Conservation (phyloP, 345 rosid genomes). For the Carallia pectinifolia region DNA sequence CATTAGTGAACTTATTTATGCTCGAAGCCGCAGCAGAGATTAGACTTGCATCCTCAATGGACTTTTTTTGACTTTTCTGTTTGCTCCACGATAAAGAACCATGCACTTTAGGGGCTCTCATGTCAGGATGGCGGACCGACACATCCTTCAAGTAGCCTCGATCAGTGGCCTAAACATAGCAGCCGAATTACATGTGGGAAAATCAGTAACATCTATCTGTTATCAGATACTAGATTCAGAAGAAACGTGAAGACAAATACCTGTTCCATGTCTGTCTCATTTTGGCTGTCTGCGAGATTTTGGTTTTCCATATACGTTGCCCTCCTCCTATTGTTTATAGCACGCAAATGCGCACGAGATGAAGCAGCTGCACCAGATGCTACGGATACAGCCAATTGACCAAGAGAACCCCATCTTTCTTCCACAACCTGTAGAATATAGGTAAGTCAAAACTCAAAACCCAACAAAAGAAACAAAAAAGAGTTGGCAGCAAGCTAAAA, state of each 20-base stretch:
- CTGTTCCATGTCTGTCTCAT: constrained; percentile 42
- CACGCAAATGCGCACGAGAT: constrained; percentile 82
- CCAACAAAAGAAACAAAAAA: constrained; percentile 12
- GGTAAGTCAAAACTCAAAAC: constrained; percentile 3
- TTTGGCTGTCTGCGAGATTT: constrained; percentile 27
- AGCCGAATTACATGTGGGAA: constrained; percentile 6
- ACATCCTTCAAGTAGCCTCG: constrained; percentile 65
- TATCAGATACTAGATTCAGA: background rate
- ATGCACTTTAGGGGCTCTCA: constrained; percentile 68
- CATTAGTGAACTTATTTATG: constrained; percentile 66
- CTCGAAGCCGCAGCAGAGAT: constrained; percentile 55
- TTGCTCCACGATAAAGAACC: constrained; percentile 79
- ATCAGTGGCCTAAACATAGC: constrained; percentile 32
- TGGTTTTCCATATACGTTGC: constrained; percentile 31
- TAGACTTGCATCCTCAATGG: constrained; percentile 49
- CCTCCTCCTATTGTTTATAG: constrained; percentile 62
- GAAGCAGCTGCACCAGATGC: constrained; percentile 72
- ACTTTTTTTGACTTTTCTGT: constrained; percentile 38
- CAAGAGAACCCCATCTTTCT: constrained; percentile 81
- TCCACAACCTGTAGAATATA: constrained; percentile 62
- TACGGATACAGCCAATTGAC: constrained; percentile 66
- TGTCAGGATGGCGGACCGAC: constrained; percentile 49
- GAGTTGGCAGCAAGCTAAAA: constrained; percentile 9
- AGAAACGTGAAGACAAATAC: constrained; percentile 25
- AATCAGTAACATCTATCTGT: background rate